phyloP scores from a whole-genome alignment of 805 yeast species.

The Pichia californica region DNA sequence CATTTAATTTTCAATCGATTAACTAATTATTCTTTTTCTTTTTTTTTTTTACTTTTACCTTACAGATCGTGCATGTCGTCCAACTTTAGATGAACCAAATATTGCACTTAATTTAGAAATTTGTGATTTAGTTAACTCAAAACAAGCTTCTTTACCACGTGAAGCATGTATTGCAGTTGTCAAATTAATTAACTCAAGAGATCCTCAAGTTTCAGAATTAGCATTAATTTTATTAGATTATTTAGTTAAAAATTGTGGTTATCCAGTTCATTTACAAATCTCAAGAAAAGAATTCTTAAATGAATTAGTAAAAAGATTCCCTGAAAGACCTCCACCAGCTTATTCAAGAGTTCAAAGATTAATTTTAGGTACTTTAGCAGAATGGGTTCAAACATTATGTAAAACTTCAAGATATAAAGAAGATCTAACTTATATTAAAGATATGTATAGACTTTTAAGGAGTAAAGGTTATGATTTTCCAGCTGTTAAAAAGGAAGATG shows the following conservation, averaged over 20 bases:
- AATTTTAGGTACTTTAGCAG: conserved; percentile 85
- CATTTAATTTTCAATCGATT: background rate
- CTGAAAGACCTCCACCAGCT: conserved; percentile 87
- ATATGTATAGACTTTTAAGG: conserved; percentile 86
- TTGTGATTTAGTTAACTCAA: conserved; percentile 87
- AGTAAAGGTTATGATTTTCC: conserved; percentile 94
- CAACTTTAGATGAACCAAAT: conserved; percentile 79
- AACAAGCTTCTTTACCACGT: conserved; percentile 84
- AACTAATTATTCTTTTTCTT: background rate
- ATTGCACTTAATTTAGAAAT: conserved; percentile 83
- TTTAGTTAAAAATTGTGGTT: conserved; percentile 95
- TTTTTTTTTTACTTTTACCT: conserved; percentile 24
- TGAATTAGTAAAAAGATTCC: conserved; percentile 87
- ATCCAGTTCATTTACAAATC: conserved; percentile 92
- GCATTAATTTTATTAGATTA: conserved; percentile 68
- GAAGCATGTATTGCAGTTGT: conserved; percentile 89
- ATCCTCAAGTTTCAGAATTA: conserved; percentile 80
- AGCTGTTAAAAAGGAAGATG: conserved; percentile 80
- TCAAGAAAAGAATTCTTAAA: conserved; percentile 92
- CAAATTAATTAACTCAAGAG: conserved; percentile 72
- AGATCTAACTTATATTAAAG: conserved; percentile 86
- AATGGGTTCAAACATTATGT: conserved; percentile 95
- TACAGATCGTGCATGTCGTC: conserved; percentile 77
- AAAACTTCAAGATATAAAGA: conserved; percentile 84
- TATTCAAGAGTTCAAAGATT: conserved; percentile 79